phyloP scores from a whole-genome alignment of 78 protist genomes.

The Tieghemostelium lacteum region DNA sequence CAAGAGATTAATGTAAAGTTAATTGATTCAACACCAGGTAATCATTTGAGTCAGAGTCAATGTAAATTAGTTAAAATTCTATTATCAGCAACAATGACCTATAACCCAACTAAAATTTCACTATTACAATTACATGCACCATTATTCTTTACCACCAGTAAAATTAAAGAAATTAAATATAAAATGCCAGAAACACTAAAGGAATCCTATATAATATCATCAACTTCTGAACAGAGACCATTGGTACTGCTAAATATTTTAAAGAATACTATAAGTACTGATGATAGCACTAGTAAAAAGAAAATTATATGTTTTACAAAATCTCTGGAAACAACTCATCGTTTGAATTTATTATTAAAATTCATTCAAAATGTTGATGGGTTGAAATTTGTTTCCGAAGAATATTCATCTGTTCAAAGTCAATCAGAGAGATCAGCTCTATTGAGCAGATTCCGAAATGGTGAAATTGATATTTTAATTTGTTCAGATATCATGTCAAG shows the following conservation, averaged over 20 bases:
- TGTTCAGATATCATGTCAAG: constrained; percentile 94
- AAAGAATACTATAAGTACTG: too few species aligned
- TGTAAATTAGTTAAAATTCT: constrained; percentile 51
- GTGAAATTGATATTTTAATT: constrained; percentile 50
- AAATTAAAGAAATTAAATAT: constrained; percentile 40
- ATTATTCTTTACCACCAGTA: constrained; percentile 43
- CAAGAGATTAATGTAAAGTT: not conserved
- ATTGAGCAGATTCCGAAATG: constrained; percentile 21
- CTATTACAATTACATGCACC: constrained; percentile 72
- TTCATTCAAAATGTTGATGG: constrained; percentile 21
- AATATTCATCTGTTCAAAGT: constrained; percentile 34
- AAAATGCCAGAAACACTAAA: constrained; percentile 52
- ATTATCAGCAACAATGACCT: constrained; percentile 80
- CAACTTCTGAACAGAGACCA: constrained; percentile 27
- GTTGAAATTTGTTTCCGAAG: constrained; percentile 8
- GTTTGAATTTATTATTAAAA: constrained; percentile 41
- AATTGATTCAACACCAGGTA: too few species aligned
- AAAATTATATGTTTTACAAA: constrained; percentile 68
- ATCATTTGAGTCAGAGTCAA: constrained; percentile 29
- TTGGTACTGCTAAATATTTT: constrained; percentile 32
- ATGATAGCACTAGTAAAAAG: not conserved
- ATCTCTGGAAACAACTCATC: constrained; percentile 30
- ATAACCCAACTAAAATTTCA: constrained; percentile 76
- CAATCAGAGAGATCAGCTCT: constrained; percentile 27
- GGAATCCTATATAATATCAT: constrained; percentile 43